Evolutionary conservation across 2,329 filamentous ascomycete genomes (phyloP).

Genomic region (Fusarium sp.): DNA sequence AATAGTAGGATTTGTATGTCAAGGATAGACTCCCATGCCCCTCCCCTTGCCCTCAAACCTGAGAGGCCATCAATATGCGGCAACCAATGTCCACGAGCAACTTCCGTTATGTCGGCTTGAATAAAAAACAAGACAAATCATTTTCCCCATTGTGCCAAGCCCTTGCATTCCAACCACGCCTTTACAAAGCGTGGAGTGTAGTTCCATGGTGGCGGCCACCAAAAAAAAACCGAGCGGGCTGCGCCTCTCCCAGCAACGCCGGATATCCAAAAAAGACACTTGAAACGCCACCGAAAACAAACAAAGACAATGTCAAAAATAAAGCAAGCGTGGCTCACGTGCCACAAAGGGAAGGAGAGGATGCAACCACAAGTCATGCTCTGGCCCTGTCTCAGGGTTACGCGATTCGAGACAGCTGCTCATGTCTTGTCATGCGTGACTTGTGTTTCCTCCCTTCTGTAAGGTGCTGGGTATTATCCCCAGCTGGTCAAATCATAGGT

Average conservation of each 20-base stretch:
- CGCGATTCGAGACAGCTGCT: not conserved
- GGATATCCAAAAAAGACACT: conserved; percentile 28
- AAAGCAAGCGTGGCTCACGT: not conserved
- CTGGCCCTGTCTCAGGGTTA: not conserved
- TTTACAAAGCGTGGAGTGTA: not conserved
- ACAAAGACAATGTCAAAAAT: conserved; percentile 1
- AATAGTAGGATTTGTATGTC: conserved; percentile 34
- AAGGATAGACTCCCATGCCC: conserved; percentile 28
- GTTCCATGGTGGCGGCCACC: conserved; percentile 12
- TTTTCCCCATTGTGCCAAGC: not conserved
- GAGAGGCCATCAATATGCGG: conserved; percentile 7
- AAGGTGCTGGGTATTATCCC: conserved; percentile 6
- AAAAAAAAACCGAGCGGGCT: conserved; percentile 14
- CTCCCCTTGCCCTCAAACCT: conserved; percentile 1
- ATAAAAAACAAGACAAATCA: conserved; percentile 14
- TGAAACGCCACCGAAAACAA: conserved; percentile 31
- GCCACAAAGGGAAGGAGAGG: not conserved
- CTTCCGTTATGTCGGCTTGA: conserved; percentile 10
- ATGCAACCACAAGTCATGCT: not conserved
- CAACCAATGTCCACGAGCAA: conserved; percentile 21
- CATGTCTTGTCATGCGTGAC: not conserved
- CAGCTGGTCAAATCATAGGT: conserved; percentile 15
- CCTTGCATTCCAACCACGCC: conserved; percentile 8
- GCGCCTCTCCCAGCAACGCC: conserved; percentile 37
- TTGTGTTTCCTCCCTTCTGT: not conserved